Conservation (phyloP, 1,284 basidiomycete genomes). For the Tilletia setariae region DNA sequence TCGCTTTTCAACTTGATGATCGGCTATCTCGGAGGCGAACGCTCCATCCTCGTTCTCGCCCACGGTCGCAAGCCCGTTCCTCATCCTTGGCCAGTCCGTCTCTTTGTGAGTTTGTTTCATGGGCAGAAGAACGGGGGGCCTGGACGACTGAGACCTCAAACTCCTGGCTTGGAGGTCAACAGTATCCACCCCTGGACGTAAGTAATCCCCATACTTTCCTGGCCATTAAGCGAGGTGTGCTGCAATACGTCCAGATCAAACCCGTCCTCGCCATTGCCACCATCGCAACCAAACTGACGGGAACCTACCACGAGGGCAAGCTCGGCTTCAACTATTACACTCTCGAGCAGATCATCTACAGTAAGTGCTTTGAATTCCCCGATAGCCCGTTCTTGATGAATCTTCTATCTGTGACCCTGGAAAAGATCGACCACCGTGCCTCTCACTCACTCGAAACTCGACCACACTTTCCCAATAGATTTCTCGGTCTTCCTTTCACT, state of each 20-base stretch:
- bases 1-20: conserved; percentile 59
- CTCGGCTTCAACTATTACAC: conserved; percentile 74
- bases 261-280: conserved; percentile 81
- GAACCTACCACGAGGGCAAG: conserved; percentile 83
- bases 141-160: background rate
- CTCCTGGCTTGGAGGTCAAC: background rate
- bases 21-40: conserved; percentile 83
- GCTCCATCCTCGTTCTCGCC: conserved; percentile 81
- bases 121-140: too few species aligned
- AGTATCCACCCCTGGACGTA: conserved; percentile 40
- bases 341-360: conserved; percentile 67
- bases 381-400: too few species aligned
- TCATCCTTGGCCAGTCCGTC: conserved; percentile 76
- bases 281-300: conserved; percentile 76
- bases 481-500: conserved; percentile 58
- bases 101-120: conserved; percentile 29
- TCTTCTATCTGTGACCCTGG: too few species aligned
- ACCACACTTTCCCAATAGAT: conserved; percentile 37
- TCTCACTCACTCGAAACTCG: background rate
- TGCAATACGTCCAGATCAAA: conserved; percentile 97
- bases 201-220: conserved; percentile 75
- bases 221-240: conserved; percentile 86
- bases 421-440: too few species aligned
- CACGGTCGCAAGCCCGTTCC: conserved; percentile 83
- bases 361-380: conserved; percentile 18